Percentiles rank a stretch among this genome's conserved stretches.
These are phyloP conservation scores for Paratinospora sagittata DNA, from an alignment of 164 flowering plant genomes.

Conservation along the genomic window DNA sequence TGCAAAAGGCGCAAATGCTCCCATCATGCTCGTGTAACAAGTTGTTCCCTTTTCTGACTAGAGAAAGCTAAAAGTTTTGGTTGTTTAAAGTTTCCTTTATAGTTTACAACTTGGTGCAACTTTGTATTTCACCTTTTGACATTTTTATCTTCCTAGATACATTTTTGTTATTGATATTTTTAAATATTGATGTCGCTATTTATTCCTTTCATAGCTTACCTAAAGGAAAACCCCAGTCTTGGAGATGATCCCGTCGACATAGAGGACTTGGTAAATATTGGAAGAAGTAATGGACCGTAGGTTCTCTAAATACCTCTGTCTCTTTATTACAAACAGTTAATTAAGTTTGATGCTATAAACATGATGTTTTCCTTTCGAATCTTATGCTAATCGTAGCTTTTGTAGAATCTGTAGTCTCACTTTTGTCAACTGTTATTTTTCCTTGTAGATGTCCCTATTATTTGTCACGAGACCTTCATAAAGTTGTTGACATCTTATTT, in stretches of 20 bases:
- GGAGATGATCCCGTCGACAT: constrained; percentile 96
- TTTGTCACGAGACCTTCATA: constrained; percentile 80
- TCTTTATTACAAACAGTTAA: neutral
- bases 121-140: neutral
- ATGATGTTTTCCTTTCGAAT: neutral
- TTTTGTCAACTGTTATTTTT: constrained; percentile 2
- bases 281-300: constrained; percentile 75
- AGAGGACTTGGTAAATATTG: constrained; percentile 91
- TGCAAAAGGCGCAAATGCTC: constrained; percentile 53
- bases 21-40: constrained; percentile 49
- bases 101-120: neutral
- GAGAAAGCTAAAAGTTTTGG: neutral
- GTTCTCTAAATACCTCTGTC: constrained; percentile 27
- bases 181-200: neutral
- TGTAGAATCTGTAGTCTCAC: neutral
- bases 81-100: neutral
- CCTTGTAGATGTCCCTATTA: constrained; percentile 87
- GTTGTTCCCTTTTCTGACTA: constrained; percentile 26
- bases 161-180: neutral
- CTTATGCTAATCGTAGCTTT: neutral
- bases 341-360: neutral
- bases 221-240: constrained; percentile 55
- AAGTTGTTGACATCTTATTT: constrained; percentile 77
- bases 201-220: constrained; percentile 39
- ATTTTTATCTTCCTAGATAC: neutral